These are phyloP conservation scores for Pleurostoma richardsiae DNA, from an alignment of 2,329 filamentous ascomycete species.

Conservation along the genomic window DNA sequence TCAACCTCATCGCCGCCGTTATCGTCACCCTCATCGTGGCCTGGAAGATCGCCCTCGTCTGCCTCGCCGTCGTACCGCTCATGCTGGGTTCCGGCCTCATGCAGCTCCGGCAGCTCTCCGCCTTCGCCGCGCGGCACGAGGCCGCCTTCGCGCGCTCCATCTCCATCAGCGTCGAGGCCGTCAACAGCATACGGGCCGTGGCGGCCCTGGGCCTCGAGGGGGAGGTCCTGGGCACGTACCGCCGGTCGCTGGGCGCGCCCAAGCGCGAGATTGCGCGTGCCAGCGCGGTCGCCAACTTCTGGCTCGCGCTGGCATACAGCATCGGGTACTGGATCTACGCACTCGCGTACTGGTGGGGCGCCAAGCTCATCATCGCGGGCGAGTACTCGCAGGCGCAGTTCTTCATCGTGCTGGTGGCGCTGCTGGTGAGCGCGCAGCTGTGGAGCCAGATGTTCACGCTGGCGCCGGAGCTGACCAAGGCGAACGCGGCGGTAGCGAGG, in stretches of 20 bases:
- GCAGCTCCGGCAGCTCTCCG: constrained; percentile 57
- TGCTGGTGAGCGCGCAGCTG: constrained; percentile 68
- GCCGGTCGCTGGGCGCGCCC: constrained; percentile 39
- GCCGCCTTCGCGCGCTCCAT: constrained; percentile 60
- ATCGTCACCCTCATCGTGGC: constrained; percentile 65
- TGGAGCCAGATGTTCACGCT: constrained; percentile 73
- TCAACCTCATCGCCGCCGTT: constrained; percentile 65
- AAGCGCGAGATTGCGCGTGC: constrained; percentile 38
- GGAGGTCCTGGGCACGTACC: constrained; percentile 49
- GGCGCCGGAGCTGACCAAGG: constrained; percentile 68
- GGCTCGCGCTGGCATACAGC: constrained; percentile 1
- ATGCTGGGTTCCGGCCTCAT: constrained; percentile 65
- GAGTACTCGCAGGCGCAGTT: constrained; percentile 63
- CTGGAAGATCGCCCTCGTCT: constrained; percentile 73
- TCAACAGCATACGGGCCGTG: constrained; percentile 59
- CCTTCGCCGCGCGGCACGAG: constrained; percentile 58
- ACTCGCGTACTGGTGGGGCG: constrained; percentile 77
- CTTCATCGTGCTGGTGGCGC: constrained; percentile 66
- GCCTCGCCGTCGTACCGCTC: constrained; percentile 62
- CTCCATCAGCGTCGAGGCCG: constrained; percentile 61
- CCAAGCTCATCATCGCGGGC: constrained; percentile 63
- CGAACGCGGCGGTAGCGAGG: constrained; percentile 54
- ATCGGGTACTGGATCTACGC: constrained; percentile 43
- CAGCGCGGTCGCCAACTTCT: neutral
- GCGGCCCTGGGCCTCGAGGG: constrained; percentile 48